Conservation (phyloP, 176 grass and related monocot species). For the Puya raimondii region DNA sequence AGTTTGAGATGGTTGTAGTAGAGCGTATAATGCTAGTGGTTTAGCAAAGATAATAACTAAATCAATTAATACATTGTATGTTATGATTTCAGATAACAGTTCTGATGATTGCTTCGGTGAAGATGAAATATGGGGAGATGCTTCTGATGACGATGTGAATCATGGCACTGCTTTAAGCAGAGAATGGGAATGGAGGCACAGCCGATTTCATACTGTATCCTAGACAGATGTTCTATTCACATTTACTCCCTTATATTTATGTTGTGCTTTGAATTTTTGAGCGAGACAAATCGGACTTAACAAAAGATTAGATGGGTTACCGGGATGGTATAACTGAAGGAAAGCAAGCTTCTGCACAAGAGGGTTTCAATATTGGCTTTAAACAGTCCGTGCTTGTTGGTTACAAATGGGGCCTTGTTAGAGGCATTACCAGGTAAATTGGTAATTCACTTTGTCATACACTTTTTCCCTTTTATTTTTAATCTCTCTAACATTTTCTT, state of each 20-base stretch:
- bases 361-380: conserved; percentile 83
- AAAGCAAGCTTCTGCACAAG: conserved; percentile 67
- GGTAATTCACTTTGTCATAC: neutral
- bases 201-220: conserved; percentile 56
- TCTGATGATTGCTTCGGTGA: conserved; percentile 14
- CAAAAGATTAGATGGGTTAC: conserved; percentile 72
- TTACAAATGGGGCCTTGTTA: conserved; percentile 63
- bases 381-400: conserved; percentile 57
- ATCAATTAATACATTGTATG: too few species aligned
- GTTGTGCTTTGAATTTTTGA: neutral
- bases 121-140: conserved; percentile 35
- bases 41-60: too few species aligned
- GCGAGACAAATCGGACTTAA: conserved; percentile 12
- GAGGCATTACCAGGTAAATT: conserved; percentile 59
- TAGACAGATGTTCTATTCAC: neutral
- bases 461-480: conserved; percentile 3
- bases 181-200: conserved; percentile 54
- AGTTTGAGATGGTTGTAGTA: too few species aligned
- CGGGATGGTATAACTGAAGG: conserved; percentile 73
- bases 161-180: conserved; percentile 32
- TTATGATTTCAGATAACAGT: too few species aligned
- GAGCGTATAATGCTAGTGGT: too few species aligned
- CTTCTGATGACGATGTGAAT: conserved; percentile 24
- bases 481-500: neutral
- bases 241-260: neutral